Percentiles rank a stretch among this genome's conserved stretches.
These are phyloP conservation scores for Phytopythium boreale DNA, from an alignment of 352 stramenopile species.

Conservation along the genomic window DNA sequence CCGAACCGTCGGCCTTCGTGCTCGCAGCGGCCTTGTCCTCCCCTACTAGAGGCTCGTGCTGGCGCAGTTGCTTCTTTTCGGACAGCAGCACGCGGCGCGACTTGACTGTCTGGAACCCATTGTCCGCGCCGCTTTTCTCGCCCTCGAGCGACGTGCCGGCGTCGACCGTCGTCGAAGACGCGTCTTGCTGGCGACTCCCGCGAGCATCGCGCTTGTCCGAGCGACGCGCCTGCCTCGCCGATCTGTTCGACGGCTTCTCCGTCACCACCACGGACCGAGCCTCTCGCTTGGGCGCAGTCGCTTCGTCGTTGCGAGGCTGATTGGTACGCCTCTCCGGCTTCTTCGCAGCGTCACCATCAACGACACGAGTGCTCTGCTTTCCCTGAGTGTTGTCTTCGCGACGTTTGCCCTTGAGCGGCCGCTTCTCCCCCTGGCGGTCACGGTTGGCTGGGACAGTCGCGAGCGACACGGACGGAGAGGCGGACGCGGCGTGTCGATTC, in stretches of 20 bases:
- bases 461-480: background rate
- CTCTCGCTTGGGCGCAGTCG: background rate
- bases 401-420: background rate
- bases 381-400: background rate
- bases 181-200: background rate
- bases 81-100: constrained; percentile 17
- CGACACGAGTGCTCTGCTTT: background rate
- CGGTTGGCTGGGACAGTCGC: background rate
- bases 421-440: background rate
- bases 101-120: constrained; percentile 27
- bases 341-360: background rate
- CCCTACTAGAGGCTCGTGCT: background rate
- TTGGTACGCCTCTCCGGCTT: background rate
- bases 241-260: background rate
- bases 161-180: background rate
- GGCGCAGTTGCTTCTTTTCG: constrained; percentile 23
- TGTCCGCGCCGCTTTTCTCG: constrained; percentile 5
- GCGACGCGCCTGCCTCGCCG: background rate
- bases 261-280: background rate
- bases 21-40: background rate
- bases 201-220: background rate
- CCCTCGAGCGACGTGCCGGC: background rate
- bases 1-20: background rate
- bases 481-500: background rate
- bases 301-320: background rate